These are phyloP conservation scores for Debaryomyces nepalensis DNA, from an alignment of 1,139 yeast species.

Conservation along the genomic window DNA sequence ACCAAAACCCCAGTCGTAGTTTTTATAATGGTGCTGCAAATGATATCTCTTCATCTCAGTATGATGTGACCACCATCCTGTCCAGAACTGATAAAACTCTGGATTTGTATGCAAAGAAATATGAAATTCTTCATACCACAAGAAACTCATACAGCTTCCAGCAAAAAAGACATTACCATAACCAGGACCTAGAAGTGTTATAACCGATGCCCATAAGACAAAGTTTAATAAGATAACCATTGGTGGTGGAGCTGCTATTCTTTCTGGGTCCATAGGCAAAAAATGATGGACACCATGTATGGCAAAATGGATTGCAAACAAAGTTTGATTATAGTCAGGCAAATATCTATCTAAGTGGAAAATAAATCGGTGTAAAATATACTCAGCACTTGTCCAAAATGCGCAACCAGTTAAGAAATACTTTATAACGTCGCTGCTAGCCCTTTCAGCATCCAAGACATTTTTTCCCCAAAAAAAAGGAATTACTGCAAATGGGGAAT, in stretches of 20 bases:
- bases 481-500: not conserved
- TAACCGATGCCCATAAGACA: not conserved
- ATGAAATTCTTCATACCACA: conserved; percentile 3
- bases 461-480: not conserved
- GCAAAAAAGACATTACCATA: conserved; percentile 1
- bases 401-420: not conserved
- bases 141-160: not conserved
- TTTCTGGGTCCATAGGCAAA: conserved; percentile 2
- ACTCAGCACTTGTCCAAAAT: not conserved
- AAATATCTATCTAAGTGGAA: conserved; percentile 6
- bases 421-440: not conserved
- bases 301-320: conserved; percentile 1
- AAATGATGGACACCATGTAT: conserved; percentile 3
- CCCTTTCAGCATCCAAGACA: not conserved
- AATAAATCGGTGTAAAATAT: conserved; percentile 3
- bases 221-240: not conserved
- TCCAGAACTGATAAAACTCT: conserved; percentile 1
- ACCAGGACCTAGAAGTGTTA: not conserved
- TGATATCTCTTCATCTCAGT: conserved; percentile 4
- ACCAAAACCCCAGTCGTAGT: conserved; percentile 2
- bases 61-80: conserved; percentile 5
- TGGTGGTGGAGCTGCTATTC: conserved; percentile 3
- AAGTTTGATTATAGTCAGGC: not conserved
- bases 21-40: conserved; percentile 1
- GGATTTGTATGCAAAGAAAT: conserved; percentile 1